Percentiles rank a stretch among this genome's conserved stretches.
These are phyloP conservation scores for Cymbidium sinense DNA, from an alignment of 106 monocot species.

Conservation along the genomic window DNA sequence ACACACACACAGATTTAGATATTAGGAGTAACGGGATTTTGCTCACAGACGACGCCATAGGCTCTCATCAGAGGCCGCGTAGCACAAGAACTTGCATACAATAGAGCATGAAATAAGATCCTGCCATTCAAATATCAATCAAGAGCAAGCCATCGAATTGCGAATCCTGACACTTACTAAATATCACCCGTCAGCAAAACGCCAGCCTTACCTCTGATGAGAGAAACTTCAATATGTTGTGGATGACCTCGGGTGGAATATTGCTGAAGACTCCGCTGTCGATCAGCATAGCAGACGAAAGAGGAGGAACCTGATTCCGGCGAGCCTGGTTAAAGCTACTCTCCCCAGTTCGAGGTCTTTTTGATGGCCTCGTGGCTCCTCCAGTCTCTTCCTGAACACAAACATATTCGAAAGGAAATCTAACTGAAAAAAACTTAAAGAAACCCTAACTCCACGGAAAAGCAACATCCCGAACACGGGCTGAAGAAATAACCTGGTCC, in stretches of 20 bases:
- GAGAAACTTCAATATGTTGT: slow-evolving; percentile 90
- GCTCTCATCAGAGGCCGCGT: slow-evolving; percentile 75
- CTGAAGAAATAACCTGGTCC: slow-evolving; percentile 6
- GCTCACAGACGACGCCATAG: slow-evolving; percentile 97
- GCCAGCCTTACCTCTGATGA: slow-evolving; percentile 79
- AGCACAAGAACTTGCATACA: slow-evolving; percentile 70
- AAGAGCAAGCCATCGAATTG: neutral
- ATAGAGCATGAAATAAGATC: slow-evolving; percentile 84
- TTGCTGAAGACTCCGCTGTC: slow-evolving; percentile 53
- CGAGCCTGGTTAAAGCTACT: slow-evolving; percentile 1
- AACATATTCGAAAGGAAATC: neutral
- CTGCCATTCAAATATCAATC: slow-evolving; percentile 18
- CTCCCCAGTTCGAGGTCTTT: slow-evolving; percentile 36
- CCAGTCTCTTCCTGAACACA: neutral
- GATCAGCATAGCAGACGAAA: slow-evolving; percentile 19
- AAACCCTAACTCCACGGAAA: slow-evolving; percentile 3
- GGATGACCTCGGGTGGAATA: slow-evolving; percentile 85
- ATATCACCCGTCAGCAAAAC: neutral
- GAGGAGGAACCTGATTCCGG: neutral
- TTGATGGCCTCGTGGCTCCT: slow-evolving; percentile 19
- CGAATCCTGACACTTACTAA: neutral
- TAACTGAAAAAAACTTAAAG: slow-evolving; percentile 2
- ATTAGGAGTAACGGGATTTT: neutral
- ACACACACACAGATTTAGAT: neutral
- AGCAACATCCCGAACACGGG: neutral